A percentile compares a stretch with the other conserved stretches of the same genome.
phyloP scores from a whole-genome alignment of 192 early-diverging fungal species.

The Coemansia biformis region DNA sequence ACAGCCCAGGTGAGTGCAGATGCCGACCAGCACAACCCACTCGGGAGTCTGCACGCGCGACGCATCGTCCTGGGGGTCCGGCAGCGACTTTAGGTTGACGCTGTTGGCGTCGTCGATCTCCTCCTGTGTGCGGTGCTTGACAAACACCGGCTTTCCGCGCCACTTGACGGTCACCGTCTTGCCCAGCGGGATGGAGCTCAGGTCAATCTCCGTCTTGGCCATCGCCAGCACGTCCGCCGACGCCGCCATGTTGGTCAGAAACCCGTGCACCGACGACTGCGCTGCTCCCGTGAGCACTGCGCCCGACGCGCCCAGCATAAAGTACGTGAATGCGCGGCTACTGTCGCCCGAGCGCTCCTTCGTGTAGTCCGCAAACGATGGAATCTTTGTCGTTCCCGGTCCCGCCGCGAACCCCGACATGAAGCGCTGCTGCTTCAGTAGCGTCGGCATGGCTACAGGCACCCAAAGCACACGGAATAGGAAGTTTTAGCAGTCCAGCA shows the following conservation, averaged over 20 bases:
- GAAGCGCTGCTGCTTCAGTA: conserved; percentile 49
- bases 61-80: conserved; percentile 88
- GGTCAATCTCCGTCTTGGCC: conserved; percentile 95
- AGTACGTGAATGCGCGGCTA: conserved; percentile 81
- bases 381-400: conserved; percentile 60
- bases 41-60: conserved; percentile 85
- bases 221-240: conserved; percentile 98
- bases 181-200: conserved; percentile 88
- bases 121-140: conserved; percentile 90
- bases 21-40: conserved; percentile 95
- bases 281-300: conserved; percentile 74
- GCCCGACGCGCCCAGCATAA: conserved; percentile 88
- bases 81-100: conserved; percentile 73
- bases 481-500: too few relatives aligned
- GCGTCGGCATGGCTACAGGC: conserved; percentile 18
- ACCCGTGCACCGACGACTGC: conserved; percentile 80
- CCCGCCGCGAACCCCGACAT: conserved; percentile 54
- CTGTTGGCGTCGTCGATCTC: conserved; percentile 91
- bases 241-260: conserved; percentile 80
- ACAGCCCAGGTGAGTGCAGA: conserved; percentile 87
- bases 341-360: conserved; percentile 59
- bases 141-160: conserved; percentile 98
- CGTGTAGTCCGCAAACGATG: conserved; percentile 74
- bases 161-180: conserved; percentile 98
- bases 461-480: too few relatives aligned